These are phyloP conservation scores for Acmispon strigosus DNA, from an alignment of 306 rosid species.

Conservation along the genomic window DNA sequence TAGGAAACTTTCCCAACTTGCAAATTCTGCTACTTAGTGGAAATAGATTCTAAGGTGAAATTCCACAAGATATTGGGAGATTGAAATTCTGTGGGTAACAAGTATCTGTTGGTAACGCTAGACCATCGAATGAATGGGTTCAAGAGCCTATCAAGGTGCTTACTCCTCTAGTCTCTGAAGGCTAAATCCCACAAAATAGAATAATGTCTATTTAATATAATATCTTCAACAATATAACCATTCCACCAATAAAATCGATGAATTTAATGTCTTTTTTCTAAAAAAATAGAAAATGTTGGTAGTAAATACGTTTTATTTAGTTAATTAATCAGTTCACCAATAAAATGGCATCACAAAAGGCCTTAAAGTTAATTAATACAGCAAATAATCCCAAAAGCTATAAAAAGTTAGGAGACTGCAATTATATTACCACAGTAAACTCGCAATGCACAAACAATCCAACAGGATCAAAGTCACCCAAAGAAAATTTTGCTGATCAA, in stretches of 20 bases:
- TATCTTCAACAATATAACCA: no score
- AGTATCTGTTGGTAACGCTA: no score
- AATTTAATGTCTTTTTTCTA: no score
- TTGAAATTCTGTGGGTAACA: no score
- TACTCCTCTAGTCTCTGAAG: no score
- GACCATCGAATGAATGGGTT: no score
- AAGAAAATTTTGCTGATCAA: background rate
- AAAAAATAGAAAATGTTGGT: background rate
- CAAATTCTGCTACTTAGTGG: conserved; percentile 54
- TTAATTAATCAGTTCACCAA: background rate
- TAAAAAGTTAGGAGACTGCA: background rate
- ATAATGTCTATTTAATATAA: no score
- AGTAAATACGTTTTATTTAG: background rate
- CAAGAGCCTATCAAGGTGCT: no score
- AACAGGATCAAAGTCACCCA: background rate
- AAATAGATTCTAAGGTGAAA: conserved; percentile 54
- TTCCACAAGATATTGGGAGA: conserved; percentile 53
- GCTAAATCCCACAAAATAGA: no score
- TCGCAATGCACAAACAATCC: background rate
- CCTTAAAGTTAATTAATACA: background rate
- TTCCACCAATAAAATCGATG: no score
- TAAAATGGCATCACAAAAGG: background rate
- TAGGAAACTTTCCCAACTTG: conserved; percentile 57
- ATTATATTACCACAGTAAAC: background rate
- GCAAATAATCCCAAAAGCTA: background rate